These are phyloP conservation scores for Sarcodon sp. DNA, from an alignment of 768 basidiomycete genomes.

Conservation along the genomic window DNA sequence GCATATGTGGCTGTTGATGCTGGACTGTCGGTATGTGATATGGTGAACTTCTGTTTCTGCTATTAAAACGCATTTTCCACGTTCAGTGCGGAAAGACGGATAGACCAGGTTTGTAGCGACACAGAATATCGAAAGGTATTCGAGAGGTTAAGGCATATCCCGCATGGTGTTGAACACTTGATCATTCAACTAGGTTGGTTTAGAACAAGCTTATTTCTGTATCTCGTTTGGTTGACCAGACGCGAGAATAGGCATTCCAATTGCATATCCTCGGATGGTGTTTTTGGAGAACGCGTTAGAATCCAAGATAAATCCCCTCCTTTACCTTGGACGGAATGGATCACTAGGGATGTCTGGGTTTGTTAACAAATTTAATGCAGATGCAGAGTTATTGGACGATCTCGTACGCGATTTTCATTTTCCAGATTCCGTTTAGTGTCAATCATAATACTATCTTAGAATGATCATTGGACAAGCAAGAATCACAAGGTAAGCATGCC, in stretches of 20 bases:
- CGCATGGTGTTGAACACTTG: slow-evolving; percentile 64
- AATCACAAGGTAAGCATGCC: slow-evolving; percentile 47
- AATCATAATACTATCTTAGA: slow-evolving; percentile 24
- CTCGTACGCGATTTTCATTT: slow-evolving; percentile 31
- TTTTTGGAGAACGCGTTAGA: slow-evolving; percentile 74
- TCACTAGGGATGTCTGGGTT: slow-evolving; percentile 62
- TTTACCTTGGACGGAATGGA: slow-evolving; percentile 58
- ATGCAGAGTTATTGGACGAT: slow-evolving; percentile 90
- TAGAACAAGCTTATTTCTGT: not conserved
- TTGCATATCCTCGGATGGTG: slow-evolving; percentile 90
- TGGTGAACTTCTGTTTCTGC: slow-evolving; percentile 1
- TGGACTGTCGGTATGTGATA: slow-evolving; percentile 65
- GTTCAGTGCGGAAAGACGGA: slow-evolving; percentile 72
- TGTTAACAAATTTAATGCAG: slow-evolving; percentile 85
- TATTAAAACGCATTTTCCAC: slow-evolving; percentile 3
- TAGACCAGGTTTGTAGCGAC: slow-evolving; percentile 67
- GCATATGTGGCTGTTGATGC: slow-evolving; percentile 53
- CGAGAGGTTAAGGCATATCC: slow-evolving; percentile 42
- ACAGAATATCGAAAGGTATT: slow-evolving; percentile 68
- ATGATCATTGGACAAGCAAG: slow-evolving; percentile 88
- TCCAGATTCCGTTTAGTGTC: not conserved
- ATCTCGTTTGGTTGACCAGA: not conserved
- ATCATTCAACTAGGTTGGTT: slow-evolving; percentile 63
- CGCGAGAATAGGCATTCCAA: slow-evolving; percentile 43
- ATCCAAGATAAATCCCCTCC: slow-evolving; percentile 76